Evolutionary conservation across 441 rosid species (phyloP).

Genomic region (Hura crepitans): DNA sequence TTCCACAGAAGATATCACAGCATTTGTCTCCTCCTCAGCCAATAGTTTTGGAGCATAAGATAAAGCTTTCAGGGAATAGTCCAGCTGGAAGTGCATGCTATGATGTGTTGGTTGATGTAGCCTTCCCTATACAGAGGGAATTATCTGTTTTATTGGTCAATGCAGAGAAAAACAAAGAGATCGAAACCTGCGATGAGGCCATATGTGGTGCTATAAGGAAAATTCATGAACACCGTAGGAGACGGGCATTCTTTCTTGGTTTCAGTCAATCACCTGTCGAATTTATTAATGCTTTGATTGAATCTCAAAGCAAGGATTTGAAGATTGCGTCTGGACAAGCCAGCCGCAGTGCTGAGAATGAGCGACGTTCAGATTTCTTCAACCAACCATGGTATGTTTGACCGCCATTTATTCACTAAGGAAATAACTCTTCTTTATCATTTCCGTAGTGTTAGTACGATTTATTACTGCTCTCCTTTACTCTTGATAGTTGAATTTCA

Average conservation of each 20-base stretch:
- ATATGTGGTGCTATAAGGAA: slow-evolving; percentile 82
- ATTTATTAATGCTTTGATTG: slow-evolving; percentile 78
- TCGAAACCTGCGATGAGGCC: slow-evolving; percentile 84
- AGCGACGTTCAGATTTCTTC: slow-evolving; percentile 83
- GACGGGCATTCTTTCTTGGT: slow-evolving; percentile 91
- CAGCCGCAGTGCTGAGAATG: slow-evolving; percentile 76
- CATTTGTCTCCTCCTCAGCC: slow-evolving; percentile 80
- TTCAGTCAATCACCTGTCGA: slow-evolving; percentile 96
- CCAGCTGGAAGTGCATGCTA: slow-evolving; percentile 86
- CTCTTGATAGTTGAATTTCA: not conserved
- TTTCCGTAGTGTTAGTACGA: not conserved
- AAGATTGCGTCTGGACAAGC: slow-evolving; percentile 83
- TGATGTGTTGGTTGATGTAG: slow-evolving; percentile 86
- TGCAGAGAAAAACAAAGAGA: slow-evolving; percentile 86
- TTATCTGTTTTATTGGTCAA: slow-evolving; percentile 66
- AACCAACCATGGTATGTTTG: slow-evolving; percentile 87
- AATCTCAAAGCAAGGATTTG: slow-evolving; percentile 87
- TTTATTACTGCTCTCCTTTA: not conserved
- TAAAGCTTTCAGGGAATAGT: slow-evolving; percentile 83
- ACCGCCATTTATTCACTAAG: slow-evolving; percentile 9
- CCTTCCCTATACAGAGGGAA: slow-evolving; percentile 84
- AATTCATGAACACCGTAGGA: slow-evolving; percentile 83
- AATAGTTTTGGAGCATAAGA: slow-evolving; percentile 76
- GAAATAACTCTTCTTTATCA: not conserved
- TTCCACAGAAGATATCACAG: slow-evolving; percentile 76